Percentiles rank a stretch among this genome's conserved stretches.
phyloP scores from a whole-genome alignment of 179 eudicot species.

The Silene noctiflora region DNA sequence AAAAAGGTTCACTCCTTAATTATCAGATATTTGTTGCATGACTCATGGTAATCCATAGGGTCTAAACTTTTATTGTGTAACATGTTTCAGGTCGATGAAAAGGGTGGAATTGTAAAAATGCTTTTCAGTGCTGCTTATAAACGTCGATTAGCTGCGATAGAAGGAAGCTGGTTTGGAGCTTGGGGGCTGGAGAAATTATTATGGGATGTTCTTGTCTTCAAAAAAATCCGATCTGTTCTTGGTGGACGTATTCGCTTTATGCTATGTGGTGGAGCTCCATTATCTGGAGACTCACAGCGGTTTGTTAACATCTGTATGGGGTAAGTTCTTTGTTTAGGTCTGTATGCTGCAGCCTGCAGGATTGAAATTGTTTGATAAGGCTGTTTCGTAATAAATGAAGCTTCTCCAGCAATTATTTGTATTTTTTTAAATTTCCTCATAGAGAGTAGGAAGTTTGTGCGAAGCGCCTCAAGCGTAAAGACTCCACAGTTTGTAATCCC shows the following conservation, averaged over 20 bases:
- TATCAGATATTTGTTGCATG: slow-evolving; percentile 10
- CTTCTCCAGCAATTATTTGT: too few species aligned
- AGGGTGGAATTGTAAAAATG: slow-evolving; percentile 59
- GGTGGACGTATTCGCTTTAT: slow-evolving; percentile 89
- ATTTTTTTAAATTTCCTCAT: not conserved
- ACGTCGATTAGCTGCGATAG: slow-evolving; percentile 74
- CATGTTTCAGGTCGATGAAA: slow-evolving; percentile 66
- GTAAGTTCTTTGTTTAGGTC: slow-evolving; percentile 37
- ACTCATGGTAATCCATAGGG: not conserved
- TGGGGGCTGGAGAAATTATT: slow-evolving; percentile 72
- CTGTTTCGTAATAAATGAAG: too few species aligned
- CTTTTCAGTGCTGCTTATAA: slow-evolving; percentile 66
- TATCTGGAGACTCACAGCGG: slow-evolving; percentile 87
- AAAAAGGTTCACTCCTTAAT: slow-evolving; percentile 53
- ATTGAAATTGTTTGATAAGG: not conserved
- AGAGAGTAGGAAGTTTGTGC: not conserved
- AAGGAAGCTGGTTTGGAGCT: slow-evolving; percentile 94
- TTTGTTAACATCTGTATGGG: slow-evolving; percentile 96
- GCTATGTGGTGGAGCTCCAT: slow-evolving; percentile 98
- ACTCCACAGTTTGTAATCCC: not conserved
- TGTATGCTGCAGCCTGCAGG: slow-evolving; percentile 4
- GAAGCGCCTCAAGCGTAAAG: not conserved
- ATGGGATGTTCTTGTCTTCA: slow-evolving; percentile 77
- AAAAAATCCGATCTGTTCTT: slow-evolving; percentile 65
- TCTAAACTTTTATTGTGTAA: not conserved